Base-by-base conservation (phyloP, 768 basidiomycete genomes). In the Mrakia hoshinonis region DNA sequence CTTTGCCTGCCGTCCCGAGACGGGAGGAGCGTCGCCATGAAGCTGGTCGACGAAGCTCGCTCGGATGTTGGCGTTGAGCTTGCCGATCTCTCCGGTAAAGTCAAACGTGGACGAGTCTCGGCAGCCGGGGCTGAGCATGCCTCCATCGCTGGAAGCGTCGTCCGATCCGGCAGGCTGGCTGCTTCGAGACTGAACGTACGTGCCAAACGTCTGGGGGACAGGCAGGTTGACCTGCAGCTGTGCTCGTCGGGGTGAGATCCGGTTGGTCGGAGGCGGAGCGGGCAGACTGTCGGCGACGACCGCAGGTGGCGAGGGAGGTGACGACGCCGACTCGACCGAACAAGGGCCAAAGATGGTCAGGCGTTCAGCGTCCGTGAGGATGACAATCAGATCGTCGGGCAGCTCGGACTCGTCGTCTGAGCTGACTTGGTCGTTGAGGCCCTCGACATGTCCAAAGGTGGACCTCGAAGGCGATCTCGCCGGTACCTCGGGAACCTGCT, bases 41-140 rank as follows among this genome's bases (percentile, higher is more conserved):
- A 68, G 24, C 39, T 39, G 43, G 38, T 68, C 67, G 18, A 68
- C 29, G 29, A 68, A 68, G 43, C 67, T 68, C 38, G 67, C 67
- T 26, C 67, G 54, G 20, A 55, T 38, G 31, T 68, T 60, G 39
- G 55, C 67, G 55, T 60, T 68, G 26, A 68, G 55, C 54, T 29
- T 54, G 13, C 55, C n/a, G 43, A 58, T 55, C 55, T 68, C 67
- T 5, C 67, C 67, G 5, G 67, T 68, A 15, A 68, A 68, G 54
- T 68, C 67, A 54, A 68, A 68, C 31, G 54, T 68, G 15, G 24
- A 31, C 67, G 67, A 68, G 55, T 68, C 67, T 38, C 67, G 67
- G 11, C 55, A 22, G 15, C 55, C 43, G 13, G 67, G 54, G 38
- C 54, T 58, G 24, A 46, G 67, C 13, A 39, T 54, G 47, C 58